phyloP scores from a whole-genome alignment of 495 filamentous ascomycete genomes.

The Penicillium steckii region DNA sequence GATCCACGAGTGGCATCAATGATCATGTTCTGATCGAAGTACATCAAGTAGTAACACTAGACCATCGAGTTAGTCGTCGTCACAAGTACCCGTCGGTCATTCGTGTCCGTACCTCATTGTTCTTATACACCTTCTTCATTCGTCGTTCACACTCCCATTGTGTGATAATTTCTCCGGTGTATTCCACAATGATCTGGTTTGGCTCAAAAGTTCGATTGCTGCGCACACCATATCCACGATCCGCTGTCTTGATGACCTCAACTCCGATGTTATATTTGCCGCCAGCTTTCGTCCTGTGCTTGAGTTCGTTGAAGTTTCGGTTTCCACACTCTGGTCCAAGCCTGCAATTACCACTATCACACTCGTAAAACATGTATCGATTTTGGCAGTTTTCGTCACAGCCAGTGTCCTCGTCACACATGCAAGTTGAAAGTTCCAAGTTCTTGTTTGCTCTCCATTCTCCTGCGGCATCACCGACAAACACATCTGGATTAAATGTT shows the following conservation, averaged over 20 bases:
- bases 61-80: conserved; percentile 12
- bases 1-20: conserved; percentile 95
- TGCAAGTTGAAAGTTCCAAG: conserved; percentile 74
- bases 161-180: conserved; percentile 95
- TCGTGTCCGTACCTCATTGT: conserved; percentile 69
- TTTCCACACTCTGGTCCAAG: conserved; percentile 76
- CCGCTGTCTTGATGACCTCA: conserved; percentile 85
- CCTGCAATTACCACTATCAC: conserved; percentile 84
- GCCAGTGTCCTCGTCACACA: conserved; percentile 72
- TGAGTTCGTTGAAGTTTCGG: conserved; percentile 79
- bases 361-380: conserved; percentile 95
- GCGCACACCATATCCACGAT: conserved; percentile 88
- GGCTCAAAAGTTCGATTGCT: conserved; percentile 84
- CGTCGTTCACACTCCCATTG: conserved; percentile 88
- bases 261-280: conserved; percentile 88
- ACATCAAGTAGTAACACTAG: conserved; percentile 96
- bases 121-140: conserved; percentile 88
- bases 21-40: conserved; percentile 97
- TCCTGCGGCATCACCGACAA: conserved; percentile 83
- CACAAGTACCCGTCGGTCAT: background rate
- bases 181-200: conserved; percentile 96
- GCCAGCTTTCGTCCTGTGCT: conserved; percentile 70
- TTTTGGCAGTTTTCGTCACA: conserved; percentile 92
- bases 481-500: conserved; percentile 63
- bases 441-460: conserved; percentile 80